Evolutionary conservation across 257 asterid species (phyloP), one percentile per base, ranked within the genome.

Genomic region (Capsicum baccatum): DNA sequence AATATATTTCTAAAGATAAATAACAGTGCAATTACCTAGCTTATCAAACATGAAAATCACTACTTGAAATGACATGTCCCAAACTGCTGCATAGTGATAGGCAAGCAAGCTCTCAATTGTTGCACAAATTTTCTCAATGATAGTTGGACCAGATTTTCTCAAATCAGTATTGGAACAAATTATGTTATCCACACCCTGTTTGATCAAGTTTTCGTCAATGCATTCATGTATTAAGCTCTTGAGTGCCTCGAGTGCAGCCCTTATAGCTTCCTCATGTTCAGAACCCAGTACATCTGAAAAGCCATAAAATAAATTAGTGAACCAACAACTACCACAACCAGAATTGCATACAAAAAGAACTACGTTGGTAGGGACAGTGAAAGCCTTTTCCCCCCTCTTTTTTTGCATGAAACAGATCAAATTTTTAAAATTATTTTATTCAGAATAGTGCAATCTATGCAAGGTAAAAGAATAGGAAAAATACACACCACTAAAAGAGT

Each of bases 31-130:
- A 84, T 59, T 90, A 93, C 98, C 99, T 88, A 97, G 90, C 92
- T 94, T 97, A 64, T 95, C 94, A 89, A 95, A 94, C 92, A 94
- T 90, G 59, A 93, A 60, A 15, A 98, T 89, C 86, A 94, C 93
- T 83, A 97, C 91, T 91, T 92, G 95, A 84, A 97, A 94, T 10
- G 99, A 91, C 92, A 86, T 86, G 85, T 94, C 98, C 99, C 96
- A 94, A 64, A 92, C 97, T 33, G 93, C 90, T 87, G 90, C 93
- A 85, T 87, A 92, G 47, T 88, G 95, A 90, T 97, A 94, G 84
- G 89, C 90, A 58, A 97, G 95, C 88, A 97, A 88, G 91, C 99
- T 93, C 83, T 90, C 98, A 86, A 93, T 87, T 79, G 91, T 91
- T 64, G 90, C 97, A 87, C 98, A 97, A 47, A 95, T 70, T 91